These are phyloP conservation scores for Huntiella savannae DNA, from an alignment of 2,329 filamentous ascomycete species.

Conservation along the genomic window DNA sequence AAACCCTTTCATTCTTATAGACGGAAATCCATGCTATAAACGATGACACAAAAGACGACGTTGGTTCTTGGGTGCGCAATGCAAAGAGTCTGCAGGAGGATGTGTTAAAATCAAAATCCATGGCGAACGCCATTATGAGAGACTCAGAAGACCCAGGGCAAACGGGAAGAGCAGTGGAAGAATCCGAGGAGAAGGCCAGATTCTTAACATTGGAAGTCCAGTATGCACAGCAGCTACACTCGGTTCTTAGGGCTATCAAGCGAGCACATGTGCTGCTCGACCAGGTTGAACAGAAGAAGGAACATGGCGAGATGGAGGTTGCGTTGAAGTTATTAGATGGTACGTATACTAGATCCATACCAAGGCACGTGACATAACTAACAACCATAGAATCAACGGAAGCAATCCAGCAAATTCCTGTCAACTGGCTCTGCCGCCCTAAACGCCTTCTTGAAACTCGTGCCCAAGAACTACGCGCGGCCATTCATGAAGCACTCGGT, in stretches of 20 bases:
- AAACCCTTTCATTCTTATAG: slow-evolving; percentile 19
- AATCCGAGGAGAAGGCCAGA: slow-evolving; percentile 34
- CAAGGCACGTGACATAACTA: not conserved
- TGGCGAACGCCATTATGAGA: slow-evolving; percentile 63
- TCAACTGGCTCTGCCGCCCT: slow-evolving; percentile 41
- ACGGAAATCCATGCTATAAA: slow-evolving; percentile 59
- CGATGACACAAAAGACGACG: slow-evolving; percentile 55
- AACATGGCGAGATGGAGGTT: slow-evolving; percentile 36
- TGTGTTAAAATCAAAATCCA: slow-evolving; percentile 58
- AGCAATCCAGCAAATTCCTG: slow-evolving; percentile 38
- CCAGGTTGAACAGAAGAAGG: slow-evolving; percentile 37
- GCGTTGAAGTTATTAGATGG: slow-evolving; percentile 37
- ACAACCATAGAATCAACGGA: slow-evolving; percentile 30
- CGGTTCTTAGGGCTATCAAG: slow-evolving; percentile 31
- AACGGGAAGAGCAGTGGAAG: slow-evolving; percentile 31
- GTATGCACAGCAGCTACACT: slow-evolving; percentile 38
- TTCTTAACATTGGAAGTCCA: slow-evolving; percentile 38
- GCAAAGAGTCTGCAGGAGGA: slow-evolving; percentile 72
- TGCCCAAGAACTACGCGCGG: slow-evolving; percentile 44
- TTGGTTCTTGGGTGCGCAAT: slow-evolving; percentile 71
- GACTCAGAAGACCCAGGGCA: slow-evolving; percentile 47
- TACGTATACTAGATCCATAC: slow-evolving; percentile 17
- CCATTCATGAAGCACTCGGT: slow-evolving; percentile 46
- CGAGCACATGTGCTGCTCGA: slow-evolving; percentile 41
- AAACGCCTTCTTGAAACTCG: slow-evolving; percentile 46